phyloP scores from a whole-genome alignment of 805 yeast genomes.

The Candida glaebosa region DNA sequence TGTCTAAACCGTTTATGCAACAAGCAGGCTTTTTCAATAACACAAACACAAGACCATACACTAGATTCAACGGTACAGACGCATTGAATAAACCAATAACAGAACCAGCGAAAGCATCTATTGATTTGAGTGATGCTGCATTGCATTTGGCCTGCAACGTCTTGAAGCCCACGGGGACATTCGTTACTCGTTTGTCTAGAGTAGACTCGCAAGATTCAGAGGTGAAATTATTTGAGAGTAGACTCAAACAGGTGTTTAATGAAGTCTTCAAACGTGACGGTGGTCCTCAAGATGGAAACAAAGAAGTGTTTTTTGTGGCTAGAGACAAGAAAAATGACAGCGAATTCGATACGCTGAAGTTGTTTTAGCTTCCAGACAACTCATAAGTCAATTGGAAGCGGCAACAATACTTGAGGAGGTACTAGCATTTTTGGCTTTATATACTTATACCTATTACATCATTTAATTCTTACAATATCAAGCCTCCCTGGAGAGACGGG shows the following conservation, averaged over 20 bases:
- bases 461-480: too few species aligned
- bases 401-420: too few species aligned
- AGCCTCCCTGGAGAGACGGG: too few species aligned
- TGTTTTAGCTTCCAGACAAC: too few species aligned
- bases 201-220: constrained; percentile 28
- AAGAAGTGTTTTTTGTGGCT: constrained; percentile 28
- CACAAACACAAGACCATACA: constrained; percentile 33
- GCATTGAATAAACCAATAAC: constrained; percentile 23
- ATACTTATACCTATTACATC: too few species aligned
- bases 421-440: too few species aligned
- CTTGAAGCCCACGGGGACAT: constrained; percentile 26
- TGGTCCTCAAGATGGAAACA: constrained; percentile 3
- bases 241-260: constrained; percentile 25
- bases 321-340: constrained; percentile 18
- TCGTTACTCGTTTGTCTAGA: constrained; percentile 26
- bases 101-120: constrained; percentile 24
- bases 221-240: constrained; percentile 18
- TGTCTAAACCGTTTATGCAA: constrained; percentile 31
- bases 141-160: constrained; percentile 26
- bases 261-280: constrained; percentile 17
- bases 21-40: constrained; percentile 35
- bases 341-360: background rate
- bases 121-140: constrained; percentile 41
- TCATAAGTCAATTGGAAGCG: too few species aligned
- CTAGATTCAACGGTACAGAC: constrained; percentile 23